Conservation (phyloP, 1,139 yeast species). For the Scheffersomyces titani region DNA sequence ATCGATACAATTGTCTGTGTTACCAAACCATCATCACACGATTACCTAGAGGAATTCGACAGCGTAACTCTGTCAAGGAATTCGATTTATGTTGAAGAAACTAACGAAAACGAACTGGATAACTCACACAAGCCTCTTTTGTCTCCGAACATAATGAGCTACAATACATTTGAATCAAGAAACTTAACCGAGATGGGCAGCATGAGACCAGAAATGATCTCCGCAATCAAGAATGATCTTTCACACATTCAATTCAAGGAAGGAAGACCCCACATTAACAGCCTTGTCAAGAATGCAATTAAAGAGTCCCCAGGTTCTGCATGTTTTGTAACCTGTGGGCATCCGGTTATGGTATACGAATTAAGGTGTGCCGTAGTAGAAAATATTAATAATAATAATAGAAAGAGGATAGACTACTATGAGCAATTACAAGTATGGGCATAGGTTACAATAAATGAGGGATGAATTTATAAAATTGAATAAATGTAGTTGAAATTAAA, state of each 20-base stretch:
- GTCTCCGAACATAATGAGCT: not conserved
- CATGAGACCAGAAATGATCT: not conserved
- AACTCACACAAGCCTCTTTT: not conserved
- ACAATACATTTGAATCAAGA: not conserved
- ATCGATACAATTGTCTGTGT: conserved; percentile 18
- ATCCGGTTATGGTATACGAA: conserved; percentile 32
- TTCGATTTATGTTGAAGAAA: not conserved
- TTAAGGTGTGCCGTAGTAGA: conserved; percentile 11
- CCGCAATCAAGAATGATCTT: conserved; percentile 5
- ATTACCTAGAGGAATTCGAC: conserved; percentile 8
- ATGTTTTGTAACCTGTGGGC: conserved; percentile 40
- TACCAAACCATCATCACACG: conserved; percentile 12
- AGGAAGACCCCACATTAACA: conserved; percentile 32
- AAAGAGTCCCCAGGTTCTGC: conserved; percentile 26
- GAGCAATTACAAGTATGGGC: conserved; percentile 22
- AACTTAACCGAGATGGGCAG: conserved; percentile 1
- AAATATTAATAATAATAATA: conserved; percentile 10
- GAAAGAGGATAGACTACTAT: conserved; percentile 15
- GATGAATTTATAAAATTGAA: no score
- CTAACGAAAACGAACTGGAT: not conserved
- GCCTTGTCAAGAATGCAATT: conserved; percentile 22
- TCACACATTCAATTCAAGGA: conserved; percentile 23
- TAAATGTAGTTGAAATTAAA: no score
- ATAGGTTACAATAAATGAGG: conserved; percentile 1
- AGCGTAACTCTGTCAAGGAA: not conserved